Evolutionary conservation across 495 filamentous ascomycete species (phyloP), one percentile per base, ranked within the genome.

Genomic region (Immersiella caudata): DNA sequence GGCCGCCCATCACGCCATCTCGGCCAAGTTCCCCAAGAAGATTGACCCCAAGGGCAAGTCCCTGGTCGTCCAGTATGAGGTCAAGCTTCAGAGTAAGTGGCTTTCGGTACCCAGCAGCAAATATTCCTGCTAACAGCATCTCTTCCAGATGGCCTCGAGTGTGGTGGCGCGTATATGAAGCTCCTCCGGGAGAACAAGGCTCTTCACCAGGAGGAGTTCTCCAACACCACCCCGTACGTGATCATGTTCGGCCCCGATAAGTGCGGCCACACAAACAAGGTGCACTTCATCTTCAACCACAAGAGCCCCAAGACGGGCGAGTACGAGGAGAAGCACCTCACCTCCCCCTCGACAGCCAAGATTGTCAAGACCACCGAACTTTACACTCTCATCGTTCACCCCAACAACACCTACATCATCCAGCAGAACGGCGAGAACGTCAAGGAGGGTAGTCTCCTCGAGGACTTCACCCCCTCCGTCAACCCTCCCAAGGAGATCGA

Each of bases 211-310:
- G 95, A 98, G 64, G 96, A 99, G 83, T 99, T 99, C 86, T 95
- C 93, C 74, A 97, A 99, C 82, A 86, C 89, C 57, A 94, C 94
- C 55, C 96, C 96, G 46, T 99, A 99, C 78, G 91, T 99, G 70
- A 96, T 99, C 84, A 98, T 98, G 96, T 99, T 99, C 79, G 96
- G 96, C 71, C 96, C 96, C 75, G 96, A 99, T 84, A 99, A 97
- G 89, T 99, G 96, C 79, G 96, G 95, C 81, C 87, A 91, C 75
- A 98, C 93, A 78, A 99, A 99, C 88, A 98, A 98, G 90, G 92
- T 99, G 65, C 96, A 99, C 86, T 97, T 99, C 83, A 99, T 99
- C 81, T 96, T 99, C 90, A 94, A 95, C 78, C 96, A 98, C 91
- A 99, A 98, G 91, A 99, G 98, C 88, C 96, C 96, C 75, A 98